Percentiles rank a stretch among this genome's conserved stretches.
Evolutionary conservation across 1,284 basidiomycete species (phyloP).

Genomic region (Cutaneotrichosporon sp.): DNA sequence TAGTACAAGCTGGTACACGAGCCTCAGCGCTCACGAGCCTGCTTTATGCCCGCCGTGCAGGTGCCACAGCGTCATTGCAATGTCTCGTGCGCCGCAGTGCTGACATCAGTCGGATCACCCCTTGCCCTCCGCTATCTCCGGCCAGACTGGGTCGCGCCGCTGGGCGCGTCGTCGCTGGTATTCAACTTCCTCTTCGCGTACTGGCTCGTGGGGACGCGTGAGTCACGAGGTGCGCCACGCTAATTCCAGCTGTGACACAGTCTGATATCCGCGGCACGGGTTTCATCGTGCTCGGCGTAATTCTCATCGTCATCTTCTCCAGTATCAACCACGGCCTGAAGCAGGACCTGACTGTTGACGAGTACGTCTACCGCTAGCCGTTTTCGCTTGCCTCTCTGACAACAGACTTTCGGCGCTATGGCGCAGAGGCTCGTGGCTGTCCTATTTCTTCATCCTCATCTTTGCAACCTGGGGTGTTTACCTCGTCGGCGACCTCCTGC

Average conservation of each 20-base stretch:
- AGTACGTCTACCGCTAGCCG: constrained; percentile 21
- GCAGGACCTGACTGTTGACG: constrained; percentile 52
- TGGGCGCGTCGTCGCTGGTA: constrained; percentile 44
- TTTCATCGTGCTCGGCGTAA: constrained; percentile 48
- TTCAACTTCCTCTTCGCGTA: constrained; percentile 51
- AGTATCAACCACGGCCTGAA: constrained; percentile 49
- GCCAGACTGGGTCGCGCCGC: constrained; percentile 50
- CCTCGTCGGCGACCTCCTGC: constrained; percentile 50
- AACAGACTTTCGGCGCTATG: constrained; percentile 67
- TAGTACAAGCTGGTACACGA: too few relatives aligned
- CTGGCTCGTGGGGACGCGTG: constrained; percentile 49
- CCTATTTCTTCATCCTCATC: constrained; percentile 76
- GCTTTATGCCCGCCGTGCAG: too few relatives aligned
- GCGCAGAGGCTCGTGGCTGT: constrained; percentile 76
- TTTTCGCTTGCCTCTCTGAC: not conserved
- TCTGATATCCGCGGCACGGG: constrained; percentile 47
- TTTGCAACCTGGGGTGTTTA: constrained; percentile 62
- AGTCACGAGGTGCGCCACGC: too few relatives aligned
- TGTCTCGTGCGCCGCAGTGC: not conserved
- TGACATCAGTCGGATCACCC: constrained; percentile 43
- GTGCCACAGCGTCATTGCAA: too few relatives aligned
- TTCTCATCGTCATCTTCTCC: constrained; percentile 48
- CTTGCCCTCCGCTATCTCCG: constrained; percentile 47
- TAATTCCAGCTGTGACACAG: constrained; percentile 37
- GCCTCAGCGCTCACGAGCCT: too few relatives aligned